phyloP scores from a whole-genome alignment of 2,329 filamentous ascomycete species.

The Paecilomyces formosus region DNA sequence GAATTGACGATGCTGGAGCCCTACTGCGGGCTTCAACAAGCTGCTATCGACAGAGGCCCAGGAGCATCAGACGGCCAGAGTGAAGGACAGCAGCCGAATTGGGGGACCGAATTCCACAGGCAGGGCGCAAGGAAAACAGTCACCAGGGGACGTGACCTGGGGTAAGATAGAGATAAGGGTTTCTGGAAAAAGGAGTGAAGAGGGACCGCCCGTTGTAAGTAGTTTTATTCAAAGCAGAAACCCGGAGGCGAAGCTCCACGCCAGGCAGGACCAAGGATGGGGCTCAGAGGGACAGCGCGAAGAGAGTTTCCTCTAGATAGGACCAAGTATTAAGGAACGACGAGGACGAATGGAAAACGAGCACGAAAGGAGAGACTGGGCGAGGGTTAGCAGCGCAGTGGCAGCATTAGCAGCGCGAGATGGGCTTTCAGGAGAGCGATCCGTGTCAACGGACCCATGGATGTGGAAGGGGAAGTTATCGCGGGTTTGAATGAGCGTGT shows the following conservation, averaged over 20 bases:
- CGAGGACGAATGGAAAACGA: background rate
- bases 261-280: background rate
- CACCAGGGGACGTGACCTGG: background rate
- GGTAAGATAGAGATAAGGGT: background rate
- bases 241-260: background rate
- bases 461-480: constrained; percentile 6
- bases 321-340: background rate
- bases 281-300: background rate
- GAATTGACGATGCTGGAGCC: background rate
- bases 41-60: background rate
- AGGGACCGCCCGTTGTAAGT: background rate
- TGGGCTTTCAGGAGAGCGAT: background rate
- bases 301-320: background rate
- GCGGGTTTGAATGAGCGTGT: background rate
- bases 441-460: constrained; percentile 3
- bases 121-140: background rate
- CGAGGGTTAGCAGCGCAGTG: background rate
- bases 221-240: background rate
- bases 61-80: background rate
- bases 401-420: background rate
- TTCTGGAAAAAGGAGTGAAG: background rate
- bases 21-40: background rate
- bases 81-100: background rate
- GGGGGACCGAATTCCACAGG: background rate
- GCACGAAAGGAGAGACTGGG: background rate